Conservation (phyloP, 306 rosid genomes). For the Dicorynia guianensis region DNA sequence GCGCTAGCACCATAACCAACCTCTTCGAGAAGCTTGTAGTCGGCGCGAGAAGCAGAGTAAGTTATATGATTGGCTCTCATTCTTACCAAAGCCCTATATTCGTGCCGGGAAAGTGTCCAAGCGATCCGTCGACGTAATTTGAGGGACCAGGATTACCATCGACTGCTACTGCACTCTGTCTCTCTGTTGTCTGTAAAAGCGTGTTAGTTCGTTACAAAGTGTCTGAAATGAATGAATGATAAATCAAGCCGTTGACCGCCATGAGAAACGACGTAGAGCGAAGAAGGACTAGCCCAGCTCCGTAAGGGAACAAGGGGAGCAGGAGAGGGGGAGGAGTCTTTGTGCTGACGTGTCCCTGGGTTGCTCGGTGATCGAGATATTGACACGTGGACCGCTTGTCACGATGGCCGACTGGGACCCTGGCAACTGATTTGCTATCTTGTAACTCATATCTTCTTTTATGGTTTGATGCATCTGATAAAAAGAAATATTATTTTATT, state of each 20-base stretch:
- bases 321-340: neutral
- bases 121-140: no score
- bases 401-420: constrained; percentile 36
- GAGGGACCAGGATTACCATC: neutral
- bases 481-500: no score
- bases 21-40: constrained; percentile 94
- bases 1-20: constrained; percentile 98
- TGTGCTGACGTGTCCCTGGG: constrained; percentile 47
- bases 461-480: no score
- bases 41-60: constrained; percentile 65
- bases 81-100: constrained; percentile 48
- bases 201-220: neutral
- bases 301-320: constrained; percentile 3
- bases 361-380: constrained; percentile 29
- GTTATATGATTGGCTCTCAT: constrained; percentile 58
- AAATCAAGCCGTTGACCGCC: constrained; percentile 64
- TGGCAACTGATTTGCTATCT: no score
- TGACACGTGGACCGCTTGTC: constrained; percentile 38
- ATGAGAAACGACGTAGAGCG: constrained; percentile 36
- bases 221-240: no score
- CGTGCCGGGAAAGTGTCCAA: neutral
- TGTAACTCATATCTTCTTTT: no score
- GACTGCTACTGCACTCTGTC: neutral
- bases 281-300: neutral
- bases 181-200: constrained; percentile 22